These are phyloP conservation scores for Chlamydomonas incerta DNA, from an alignment of 139 green algal genomes.

Conservation along the genomic window DNA sequence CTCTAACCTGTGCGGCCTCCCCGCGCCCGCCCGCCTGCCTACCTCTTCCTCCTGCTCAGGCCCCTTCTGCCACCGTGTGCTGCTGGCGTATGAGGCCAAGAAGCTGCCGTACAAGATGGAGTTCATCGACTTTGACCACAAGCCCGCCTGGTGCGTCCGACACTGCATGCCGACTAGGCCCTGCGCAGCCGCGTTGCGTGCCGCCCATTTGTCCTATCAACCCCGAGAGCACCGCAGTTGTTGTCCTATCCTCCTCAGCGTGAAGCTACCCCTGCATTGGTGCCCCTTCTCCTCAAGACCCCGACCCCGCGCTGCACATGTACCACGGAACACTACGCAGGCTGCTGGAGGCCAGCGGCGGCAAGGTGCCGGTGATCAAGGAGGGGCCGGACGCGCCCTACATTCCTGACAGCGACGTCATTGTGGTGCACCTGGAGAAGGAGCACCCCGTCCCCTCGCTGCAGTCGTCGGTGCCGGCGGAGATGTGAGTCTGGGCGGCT, in stretches of 20 bases:
- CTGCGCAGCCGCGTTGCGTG: too few species aligned
- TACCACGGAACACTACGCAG: too few species aligned
- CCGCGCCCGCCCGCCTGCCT: too few species aligned
- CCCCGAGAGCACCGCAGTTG: background rate
- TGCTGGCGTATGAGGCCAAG: constrained; percentile 89
- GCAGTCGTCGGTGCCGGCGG: background rate
- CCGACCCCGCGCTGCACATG: too few species aligned
- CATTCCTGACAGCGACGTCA: constrained; percentile 68
- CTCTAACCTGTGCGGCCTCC: too few species aligned
- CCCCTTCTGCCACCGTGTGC: constrained; percentile 91
- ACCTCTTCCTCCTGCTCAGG: constrained; percentile 33
- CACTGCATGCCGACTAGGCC: background rate
- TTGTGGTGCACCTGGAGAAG: constrained; percentile 82
- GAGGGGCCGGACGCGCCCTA: constrained; percentile 41
- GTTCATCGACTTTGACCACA: constrained; percentile 86
- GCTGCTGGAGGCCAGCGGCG: constrained; percentile 76
- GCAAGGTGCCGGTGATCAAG: constrained; percentile 90
- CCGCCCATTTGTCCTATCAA: too few species aligned
- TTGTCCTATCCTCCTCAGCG: background rate
- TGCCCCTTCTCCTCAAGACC: too few species aligned
- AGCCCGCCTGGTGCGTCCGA: constrained; percentile 90
- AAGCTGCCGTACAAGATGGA: constrained; percentile 71
- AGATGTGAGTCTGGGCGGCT: constrained; percentile 8
- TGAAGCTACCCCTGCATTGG: too few species aligned
- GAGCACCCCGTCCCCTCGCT: constrained; percentile 69